Evolutionary conservation across 257 asterid species (phyloP), one percentile per base, ranked within the genome.

Genomic region (Coffea eugenioides): DNA sequence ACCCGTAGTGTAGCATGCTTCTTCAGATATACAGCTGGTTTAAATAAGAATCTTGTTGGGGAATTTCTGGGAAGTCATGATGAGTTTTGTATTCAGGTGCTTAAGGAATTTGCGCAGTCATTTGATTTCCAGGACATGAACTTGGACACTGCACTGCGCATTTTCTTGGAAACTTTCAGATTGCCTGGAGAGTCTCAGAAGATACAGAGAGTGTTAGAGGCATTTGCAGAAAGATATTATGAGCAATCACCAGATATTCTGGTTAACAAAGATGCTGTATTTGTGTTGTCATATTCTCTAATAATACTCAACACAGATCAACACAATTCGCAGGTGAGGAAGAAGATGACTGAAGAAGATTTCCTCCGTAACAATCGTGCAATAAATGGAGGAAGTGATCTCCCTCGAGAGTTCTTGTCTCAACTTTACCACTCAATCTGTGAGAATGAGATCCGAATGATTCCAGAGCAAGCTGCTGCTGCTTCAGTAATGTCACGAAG

Each of bases 171-270:
- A 81, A 92, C 98, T 49, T 95, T 95, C 84, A 84, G 97, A 85
- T 83, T 95, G 85, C 99, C 99, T 67, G 98, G 99, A 73, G 99
- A 95, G 69, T 93, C 99, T 80, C 99, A 95, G 86, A 95, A 95
- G 88, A 95, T 95, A 82, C 98, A 90, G 75, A 91, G 98, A 87
- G 99, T 90, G 73, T 92, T 95, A 46, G 99, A 95, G 87, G 98
- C 99, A 79, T 95, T 95, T 88, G 83, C 99, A 20, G 98, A 92
- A 80, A 89, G 94, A 87, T 95, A 93, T 82, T 92, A 81, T 81
- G 95, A 93, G 87, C 98, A 95, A 79, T 88, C 97, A 34, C 88
- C 90, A n/a, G 68, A 88, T 83, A 90, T 92, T 88, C 87, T 95
- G 82, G 99, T 79, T 86, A 88, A 93, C 84, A 93, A 87, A 88